Evolutionary conservation across 495 filamentous ascomycete species (phyloP).

Genomic region (Trichoderma parareesei): DNA sequence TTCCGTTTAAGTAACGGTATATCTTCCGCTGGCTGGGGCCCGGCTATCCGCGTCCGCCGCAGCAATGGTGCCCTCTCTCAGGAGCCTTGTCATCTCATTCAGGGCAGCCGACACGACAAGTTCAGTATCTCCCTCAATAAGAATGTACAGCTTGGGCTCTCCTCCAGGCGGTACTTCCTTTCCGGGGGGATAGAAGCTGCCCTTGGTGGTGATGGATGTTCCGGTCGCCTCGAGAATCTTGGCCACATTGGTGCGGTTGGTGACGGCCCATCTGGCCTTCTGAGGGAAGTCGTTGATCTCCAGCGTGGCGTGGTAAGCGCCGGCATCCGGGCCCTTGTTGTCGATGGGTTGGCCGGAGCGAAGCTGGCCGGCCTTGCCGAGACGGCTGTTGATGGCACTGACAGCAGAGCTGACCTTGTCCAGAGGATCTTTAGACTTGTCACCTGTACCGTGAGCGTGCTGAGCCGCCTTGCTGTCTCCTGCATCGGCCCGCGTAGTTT

Average conservation of each 20-base stretch:
- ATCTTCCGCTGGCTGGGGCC: slow-evolving; percentile 74
- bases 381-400: slow-evolving; percentile 74
- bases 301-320: slow-evolving; percentile 92
- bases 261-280: slow-evolving; percentile 98
- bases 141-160: slow-evolving; percentile 87
- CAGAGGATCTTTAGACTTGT: slow-evolving; percentile 56
- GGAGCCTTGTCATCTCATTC: slow-evolving; percentile 75
- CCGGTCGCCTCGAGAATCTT: slow-evolving; percentile 94
- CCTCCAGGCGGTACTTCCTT: slow-evolving; percentile 67
- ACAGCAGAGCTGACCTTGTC: slow-evolving; percentile 81
- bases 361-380: slow-evolving; percentile 78
- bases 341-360: slow-evolving; percentile 92
- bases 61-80: slow-evolving; percentile 88
- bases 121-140: slow-evolving; percentile 96
- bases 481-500: slow-evolving; percentile 23
- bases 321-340: slow-evolving; percentile 96
- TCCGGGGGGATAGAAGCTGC: slow-evolving; percentile 74
- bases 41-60: slow-evolving; percentile 77
- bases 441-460: slow-evolving; percentile 38
- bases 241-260: slow-evolving; percentile 96
- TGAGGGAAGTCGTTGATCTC: slow-evolving; percentile 99
- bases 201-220: slow-evolving; percentile 96
- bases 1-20: slow-evolving; percentile 70
- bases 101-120: slow-evolving; percentile 85
- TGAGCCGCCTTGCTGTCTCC: slow-evolving; percentile 46